Evolutionary conservation across 2,329 filamentous ascomycete species (phyloP).

Genomic region (Venturia aucupariae): DNA sequence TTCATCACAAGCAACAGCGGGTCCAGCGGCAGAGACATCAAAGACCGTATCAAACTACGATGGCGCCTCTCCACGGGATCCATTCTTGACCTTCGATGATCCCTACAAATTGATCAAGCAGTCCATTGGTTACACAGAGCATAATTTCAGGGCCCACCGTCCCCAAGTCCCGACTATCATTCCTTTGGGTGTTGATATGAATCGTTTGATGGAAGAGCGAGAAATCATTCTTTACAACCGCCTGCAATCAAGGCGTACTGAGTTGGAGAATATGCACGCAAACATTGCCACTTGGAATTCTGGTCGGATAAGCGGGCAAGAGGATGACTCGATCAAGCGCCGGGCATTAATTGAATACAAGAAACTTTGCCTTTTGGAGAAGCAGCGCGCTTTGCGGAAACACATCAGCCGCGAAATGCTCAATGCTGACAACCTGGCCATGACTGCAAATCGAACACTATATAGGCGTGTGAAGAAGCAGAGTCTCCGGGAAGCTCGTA

Average conservation of each 20-base stretch:
- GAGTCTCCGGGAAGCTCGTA: conserved; percentile 84
- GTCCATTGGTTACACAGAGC: conserved; percentile 67
- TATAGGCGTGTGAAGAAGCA: conserved; percentile 98
- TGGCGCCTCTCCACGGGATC: conserved; percentile 19
- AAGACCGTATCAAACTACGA: conserved; percentile 24
- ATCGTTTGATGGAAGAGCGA: conserved; percentile 74
- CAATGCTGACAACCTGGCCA: conserved; percentile 89
- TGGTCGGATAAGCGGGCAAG: conserved; percentile 46
- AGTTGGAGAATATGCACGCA: conserved; percentile 73
- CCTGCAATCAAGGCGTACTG: conserved; percentile 73
- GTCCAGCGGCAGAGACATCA: conserved; percentile 30
- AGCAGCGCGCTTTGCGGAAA: conserved; percentile 77
- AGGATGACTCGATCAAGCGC: conserved; percentile 75
- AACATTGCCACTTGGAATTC: conserved; percentile 85
- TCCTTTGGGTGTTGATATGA: conserved; percentile 79
- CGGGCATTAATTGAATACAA: conserved; percentile 95
- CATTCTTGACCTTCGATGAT: conserved; percentile 65
- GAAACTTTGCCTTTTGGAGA: conserved; percentile 75
- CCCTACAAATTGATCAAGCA: conserved; percentile 45
- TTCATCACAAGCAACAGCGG: conserved; percentile 42
- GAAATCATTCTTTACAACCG: conserved; percentile 86
- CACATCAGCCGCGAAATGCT: conserved; percentile 88
- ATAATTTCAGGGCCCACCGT: conserved; percentile 65
- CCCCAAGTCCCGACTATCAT: conserved; percentile 80
- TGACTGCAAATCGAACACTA: conserved; percentile 86